Evolutionary conservation across 495 filamentous ascomycete species (phyloP), one percentile per base, ranked within the genome.

Genomic region (Neurospora tetrasperma): DNA sequence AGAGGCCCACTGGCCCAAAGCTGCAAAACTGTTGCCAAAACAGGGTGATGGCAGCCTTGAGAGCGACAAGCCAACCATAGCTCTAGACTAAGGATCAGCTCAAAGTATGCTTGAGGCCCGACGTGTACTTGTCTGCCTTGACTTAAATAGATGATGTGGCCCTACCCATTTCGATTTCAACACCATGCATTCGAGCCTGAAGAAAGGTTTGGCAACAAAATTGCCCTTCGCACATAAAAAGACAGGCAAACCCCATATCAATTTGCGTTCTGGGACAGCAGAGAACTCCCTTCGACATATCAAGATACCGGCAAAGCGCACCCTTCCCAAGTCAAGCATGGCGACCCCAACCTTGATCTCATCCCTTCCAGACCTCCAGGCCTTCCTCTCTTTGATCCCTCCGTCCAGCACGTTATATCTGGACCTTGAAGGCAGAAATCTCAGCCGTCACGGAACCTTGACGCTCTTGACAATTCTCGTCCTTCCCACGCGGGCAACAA

Each of bases 381-480:
- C 12, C 39, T 70, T 70, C 23, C 69, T 70, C 40, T 39, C 69
- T 7, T 43, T 4, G 0, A 42, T 70, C 20, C 31, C 42, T 69
- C 27, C 18, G 76, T 54, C 46, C 20, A 54, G 46, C 46, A 54
- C 84, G 2, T 75, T 89, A 3, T 89, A 86, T 77, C 70, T 89
- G 54, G 87, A 90, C 74, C 76, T 90, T 11, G 88, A 89, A 79
- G 89, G 88, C 10, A 78, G 83, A 16, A 75, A 80, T 7, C 85
- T 89, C 43, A 81, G 70, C 38, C 80, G 86, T 0, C 66, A 86
- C 11, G 86, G 88, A 43, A 81, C 80, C 18, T 78, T 90, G 4
- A 88, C 86, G 10, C 81, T 90, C 69, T 72, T 90, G 0, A 77
- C 82, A n/a, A 39, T 88, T 18, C 77, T 77, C 54, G 73, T 84